Evolutionary conservation across 208 protist species (phyloP), one percentile per base, ranked within the genome.

Genomic region (Paratrypanosoma confusum): DNA sequence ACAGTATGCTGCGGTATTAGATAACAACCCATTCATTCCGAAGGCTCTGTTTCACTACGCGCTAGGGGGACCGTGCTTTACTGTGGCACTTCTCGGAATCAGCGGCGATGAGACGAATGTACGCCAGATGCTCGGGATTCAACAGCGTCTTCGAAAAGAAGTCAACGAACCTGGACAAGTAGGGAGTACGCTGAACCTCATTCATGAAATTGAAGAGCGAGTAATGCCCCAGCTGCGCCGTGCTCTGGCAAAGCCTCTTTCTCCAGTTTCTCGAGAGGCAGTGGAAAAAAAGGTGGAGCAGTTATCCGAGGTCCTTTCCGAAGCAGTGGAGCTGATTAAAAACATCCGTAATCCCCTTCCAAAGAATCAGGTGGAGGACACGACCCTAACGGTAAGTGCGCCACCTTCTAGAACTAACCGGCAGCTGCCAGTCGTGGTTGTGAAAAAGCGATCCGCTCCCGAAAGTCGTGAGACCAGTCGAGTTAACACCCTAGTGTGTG

Each of bases 1-100:
- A 3, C 50, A 81, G 43, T 88, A 88, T 57, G 65, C 43, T 0
- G 53, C 67, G 28, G 74, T 84, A 8, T 61, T 88, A 8, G 74
- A 84, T 23, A 43, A 61, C 18, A 81, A 62, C 48, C 69, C 65
- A 10, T 66, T 79, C 10, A 65, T 83, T 39, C 74, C 79, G 28
- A 73, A 65, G 8, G 71, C 79, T 3, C 44, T 88, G 20, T 84
- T 76, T 39, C 79, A 88, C 63, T 84, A 88, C 54, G 79, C 79
- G 5, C 60, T 88, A 11, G 73, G 79, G 31, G 79, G 79, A 7
- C 79, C 79, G n/a, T 83, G 79, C 58, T 88, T 66, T 51, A 88
- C 79, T 1, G 56, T 88, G 17, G 75, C 79, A 1, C 42, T 88
- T 31, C 65, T 88, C 29, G 64, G 79, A 50, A 75, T 88, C 36